Evolutionary conservation across 306 rosid species (phyloP).

Genomic region (Dalbergia cultrata): DNA sequence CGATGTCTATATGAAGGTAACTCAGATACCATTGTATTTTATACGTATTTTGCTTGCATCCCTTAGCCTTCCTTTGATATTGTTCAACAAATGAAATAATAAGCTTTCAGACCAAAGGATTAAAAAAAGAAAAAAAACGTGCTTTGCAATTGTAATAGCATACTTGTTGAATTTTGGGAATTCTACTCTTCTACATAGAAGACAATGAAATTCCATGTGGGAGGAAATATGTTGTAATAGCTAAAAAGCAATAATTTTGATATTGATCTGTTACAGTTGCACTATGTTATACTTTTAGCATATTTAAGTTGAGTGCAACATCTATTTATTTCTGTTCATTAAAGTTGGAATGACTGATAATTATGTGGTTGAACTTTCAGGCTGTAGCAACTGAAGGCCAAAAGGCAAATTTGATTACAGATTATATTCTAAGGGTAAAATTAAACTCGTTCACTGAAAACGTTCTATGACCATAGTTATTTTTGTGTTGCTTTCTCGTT

Average conservation of each 20-base stretch:
- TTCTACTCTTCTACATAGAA: too few species aligned
- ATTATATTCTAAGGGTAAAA: conserved; percentile 70
- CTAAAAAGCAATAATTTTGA: too few species aligned
- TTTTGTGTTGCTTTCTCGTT: neutral
- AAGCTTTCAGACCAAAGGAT: too few species aligned
- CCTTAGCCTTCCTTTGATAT: neutral
- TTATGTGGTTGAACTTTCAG: conserved; percentile 44
- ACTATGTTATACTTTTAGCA: neutral
- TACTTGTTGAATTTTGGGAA: too few species aligned
- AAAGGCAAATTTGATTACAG: conserved; percentile 64
- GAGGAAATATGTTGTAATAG: too few species aligned
- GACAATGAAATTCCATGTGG: too few species aligned
- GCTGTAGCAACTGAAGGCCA: conserved; percentile 76
- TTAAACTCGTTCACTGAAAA: neutral
- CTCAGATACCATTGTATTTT: neutral
- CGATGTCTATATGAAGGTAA: conserved; percentile 78
- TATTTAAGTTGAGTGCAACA: neutral
- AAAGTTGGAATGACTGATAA: too few species aligned
- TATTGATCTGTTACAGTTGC: neutral
- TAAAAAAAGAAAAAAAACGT: too few species aligned
- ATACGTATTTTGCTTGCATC: neutral
- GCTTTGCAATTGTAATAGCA: too few species aligned
- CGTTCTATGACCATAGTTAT: neutral
- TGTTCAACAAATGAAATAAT: neutral
- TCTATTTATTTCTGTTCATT: conserved; percentile 13